Evolutionary conservation across 192 early-diverging fungal species (phyloP).

Genomic region (Geosiphon pyriformis): DNA sequence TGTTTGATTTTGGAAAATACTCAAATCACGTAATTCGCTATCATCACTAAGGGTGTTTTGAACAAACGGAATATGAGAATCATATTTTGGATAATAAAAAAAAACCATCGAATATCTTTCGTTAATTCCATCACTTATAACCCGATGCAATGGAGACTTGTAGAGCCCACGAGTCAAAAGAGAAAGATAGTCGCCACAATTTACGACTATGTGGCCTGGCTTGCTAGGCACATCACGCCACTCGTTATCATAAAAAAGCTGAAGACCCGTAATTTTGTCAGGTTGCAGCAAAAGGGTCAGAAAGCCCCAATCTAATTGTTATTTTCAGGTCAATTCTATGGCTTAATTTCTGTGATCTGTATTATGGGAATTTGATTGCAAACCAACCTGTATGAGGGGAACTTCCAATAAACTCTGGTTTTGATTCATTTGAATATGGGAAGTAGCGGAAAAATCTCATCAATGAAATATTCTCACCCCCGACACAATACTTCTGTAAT

Average conservation of each 20-base stretch:
- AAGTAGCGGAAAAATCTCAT: constrained; percentile 56
- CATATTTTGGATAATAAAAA: constrained; percentile 58
- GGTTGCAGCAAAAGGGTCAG: constrained; percentile 51
- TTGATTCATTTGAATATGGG: constrained; percentile 30
- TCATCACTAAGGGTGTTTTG: too few species aligned
- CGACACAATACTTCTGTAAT: constrained; percentile 29
- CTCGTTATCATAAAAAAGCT: constrained; percentile 36
- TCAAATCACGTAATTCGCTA: constrained; percentile 15
- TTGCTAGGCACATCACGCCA: constrained; percentile 48
- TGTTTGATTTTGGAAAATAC: constrained; percentile 13
- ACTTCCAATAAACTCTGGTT: constrained; percentile 16
- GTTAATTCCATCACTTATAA: constrained; percentile 39
- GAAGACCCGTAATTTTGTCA: constrained; percentile 42
- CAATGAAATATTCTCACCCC: constrained; percentile 47
- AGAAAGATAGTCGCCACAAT: constrained; percentile 58
- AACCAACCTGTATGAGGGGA: constrained; percentile 17
- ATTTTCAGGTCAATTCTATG: too few species aligned
- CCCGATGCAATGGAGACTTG: constrained; percentile 52
- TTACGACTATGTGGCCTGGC: constrained; percentile 49
- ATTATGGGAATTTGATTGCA: too few species aligned
- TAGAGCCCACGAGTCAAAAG: constrained; percentile 46
- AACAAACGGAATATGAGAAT: constrained; percentile 40
- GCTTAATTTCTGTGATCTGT: constrained; percentile 10
- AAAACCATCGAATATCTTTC: constrained; percentile 53
- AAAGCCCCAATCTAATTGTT: constrained; percentile 63